These are phyloP conservation scores for Chytriomyces hyalinus DNA, from an alignment of 192 early-diverging fungal genomes.

Conservation along the genomic window DNA sequence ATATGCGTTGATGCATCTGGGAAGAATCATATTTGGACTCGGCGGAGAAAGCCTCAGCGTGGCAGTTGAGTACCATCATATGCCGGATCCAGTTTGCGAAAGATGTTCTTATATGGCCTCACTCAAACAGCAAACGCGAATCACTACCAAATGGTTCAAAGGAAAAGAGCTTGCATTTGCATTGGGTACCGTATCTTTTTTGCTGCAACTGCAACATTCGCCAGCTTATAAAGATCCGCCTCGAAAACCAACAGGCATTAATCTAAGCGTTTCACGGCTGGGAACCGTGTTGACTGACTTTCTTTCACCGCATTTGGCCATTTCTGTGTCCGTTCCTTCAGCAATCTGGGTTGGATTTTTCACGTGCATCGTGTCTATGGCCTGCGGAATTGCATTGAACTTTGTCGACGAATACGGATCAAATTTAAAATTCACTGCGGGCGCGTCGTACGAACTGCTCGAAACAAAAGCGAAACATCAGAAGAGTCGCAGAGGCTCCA, in stretches of 20 bases:
- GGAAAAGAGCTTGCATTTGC: slow-evolving; percentile 63
- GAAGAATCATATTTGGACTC: slow-evolving; percentile 62
- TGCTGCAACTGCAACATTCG: not conserved
- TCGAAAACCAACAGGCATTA: slow-evolving; percentile 38
- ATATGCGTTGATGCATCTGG: slow-evolving; percentile 45
- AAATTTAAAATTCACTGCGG: slow-evolving; percentile 10
- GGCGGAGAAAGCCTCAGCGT: slow-evolving; percentile 59
- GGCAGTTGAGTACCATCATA: slow-evolving; percentile 33
- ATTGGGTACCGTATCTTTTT: slow-evolving; percentile 35
- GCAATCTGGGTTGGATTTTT: slow-evolving; percentile 59
- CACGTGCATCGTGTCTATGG: slow-evolving; percentile 53
- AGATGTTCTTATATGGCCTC: not conserved
- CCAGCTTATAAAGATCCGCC: not conserved
- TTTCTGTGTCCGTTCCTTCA: slow-evolving; percentile 40
- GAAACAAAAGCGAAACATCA: slow-evolving; percentile 2
- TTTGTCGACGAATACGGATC: slow-evolving; percentile 40
- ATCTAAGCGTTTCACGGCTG: slow-evolving; percentile 48
- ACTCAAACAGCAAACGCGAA: slow-evolving; percentile 41
- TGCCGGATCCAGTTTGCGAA: not conserved
- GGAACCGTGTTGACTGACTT: slow-evolving; percentile 66
- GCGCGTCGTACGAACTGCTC: slow-evolving; percentile 12
- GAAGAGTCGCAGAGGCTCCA: not conserved
- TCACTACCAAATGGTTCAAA: slow-evolving; percentile 64
- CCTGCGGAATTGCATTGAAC: slow-evolving; percentile 37
- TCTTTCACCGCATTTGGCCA: slow-evolving; percentile 55